These are phyloP conservation scores for Tillandsia leiboldiana DNA, from an alignment of 176 grass and related monocot genomes.

Conservation along the genomic window DNA sequence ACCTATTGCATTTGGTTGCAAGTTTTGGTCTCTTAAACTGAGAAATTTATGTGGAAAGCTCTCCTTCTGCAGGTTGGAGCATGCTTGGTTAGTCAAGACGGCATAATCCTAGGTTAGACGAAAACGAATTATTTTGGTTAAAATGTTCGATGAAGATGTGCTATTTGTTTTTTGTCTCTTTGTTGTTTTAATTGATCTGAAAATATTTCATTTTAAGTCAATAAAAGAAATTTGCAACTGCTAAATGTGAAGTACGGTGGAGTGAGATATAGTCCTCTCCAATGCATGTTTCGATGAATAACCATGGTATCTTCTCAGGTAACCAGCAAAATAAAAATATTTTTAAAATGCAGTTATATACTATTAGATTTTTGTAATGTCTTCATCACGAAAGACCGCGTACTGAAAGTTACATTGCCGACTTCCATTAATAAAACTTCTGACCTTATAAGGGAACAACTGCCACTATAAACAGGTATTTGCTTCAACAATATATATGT, in stretches of 20 bases:
- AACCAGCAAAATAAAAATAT: too few species aligned
- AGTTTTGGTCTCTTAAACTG: not conserved
- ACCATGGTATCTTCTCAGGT: too few species aligned
- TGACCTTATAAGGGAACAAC: not conserved
- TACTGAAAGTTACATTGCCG: too few species aligned
- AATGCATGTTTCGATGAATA: too few species aligned
- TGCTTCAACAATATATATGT: not conserved
- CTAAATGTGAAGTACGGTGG: too few species aligned
- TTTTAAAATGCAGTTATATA: too few species aligned
- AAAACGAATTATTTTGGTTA: not conserved
- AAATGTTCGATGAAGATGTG: not conserved
- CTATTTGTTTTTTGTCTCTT: not conserved
- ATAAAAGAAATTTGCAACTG: too few species aligned
- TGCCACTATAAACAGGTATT: not conserved
- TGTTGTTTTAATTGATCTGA: not conserved
- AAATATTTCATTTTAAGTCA: too few species aligned
- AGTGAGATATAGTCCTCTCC: too few species aligned
- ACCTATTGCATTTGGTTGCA: not conserved
- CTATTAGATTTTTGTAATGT: too few species aligned
- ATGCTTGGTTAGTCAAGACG: conserved; percentile 82
- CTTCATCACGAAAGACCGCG: too few species aligned
- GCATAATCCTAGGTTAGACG: conserved; percentile 91
- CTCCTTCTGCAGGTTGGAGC: conserved; percentile 68
- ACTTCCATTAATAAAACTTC: too few species aligned
- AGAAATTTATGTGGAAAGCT: not conserved